Evolutionary conservation across 2,329 filamentous ascomycete genomes (phyloP).

Genomic region (Mollisiaceae sp.): DNA sequence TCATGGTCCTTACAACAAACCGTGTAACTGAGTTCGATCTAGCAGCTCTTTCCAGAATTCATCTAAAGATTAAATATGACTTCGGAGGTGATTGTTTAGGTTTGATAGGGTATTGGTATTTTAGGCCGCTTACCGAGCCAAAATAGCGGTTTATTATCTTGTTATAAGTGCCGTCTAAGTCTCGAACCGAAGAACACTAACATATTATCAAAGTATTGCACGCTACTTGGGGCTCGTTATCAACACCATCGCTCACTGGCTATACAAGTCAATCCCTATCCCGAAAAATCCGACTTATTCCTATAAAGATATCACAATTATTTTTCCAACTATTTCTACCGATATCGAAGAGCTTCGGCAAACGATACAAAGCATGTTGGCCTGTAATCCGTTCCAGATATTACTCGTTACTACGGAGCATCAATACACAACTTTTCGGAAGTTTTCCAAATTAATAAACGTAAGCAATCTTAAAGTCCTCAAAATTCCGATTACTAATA

Average conservation of each 20-base stretch:
- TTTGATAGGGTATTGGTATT: too few relatives aligned
- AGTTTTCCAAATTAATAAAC: constrained; percentile 16
- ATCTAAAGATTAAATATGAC: constrained; percentile 31
- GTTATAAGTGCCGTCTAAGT: too few relatives aligned
- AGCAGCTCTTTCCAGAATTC: constrained; percentile 21
- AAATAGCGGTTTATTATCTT: too few relatives aligned
- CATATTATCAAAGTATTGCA: neutral
- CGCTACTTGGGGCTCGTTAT: neutral
- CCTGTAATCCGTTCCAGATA: constrained; percentile 18
- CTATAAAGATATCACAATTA: neutral
- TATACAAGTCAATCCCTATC: neutral
- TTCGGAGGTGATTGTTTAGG: too few relatives aligned
- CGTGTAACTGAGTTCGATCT: constrained; percentile 21
- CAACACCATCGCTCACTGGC: neutral
- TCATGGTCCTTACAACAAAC: constrained; percentile 47
- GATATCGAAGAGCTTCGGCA: constrained; percentile 17
- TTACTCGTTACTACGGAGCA: constrained; percentile 17
- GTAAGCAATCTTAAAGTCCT: constrained; percentile 62
- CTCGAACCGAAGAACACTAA: too few relatives aligned
- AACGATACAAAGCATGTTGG: constrained; percentile 21
- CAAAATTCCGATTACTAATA: constrained; percentile 83
- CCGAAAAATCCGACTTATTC: neutral
- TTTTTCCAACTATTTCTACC: constrained; percentile 10
- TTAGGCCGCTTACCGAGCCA: too few relatives aligned
- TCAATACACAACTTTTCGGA: constrained; percentile 13